Conservation (phyloP, 495 filamentous ascomycete genomes). For the Penicillium bovifimosum region DNA sequence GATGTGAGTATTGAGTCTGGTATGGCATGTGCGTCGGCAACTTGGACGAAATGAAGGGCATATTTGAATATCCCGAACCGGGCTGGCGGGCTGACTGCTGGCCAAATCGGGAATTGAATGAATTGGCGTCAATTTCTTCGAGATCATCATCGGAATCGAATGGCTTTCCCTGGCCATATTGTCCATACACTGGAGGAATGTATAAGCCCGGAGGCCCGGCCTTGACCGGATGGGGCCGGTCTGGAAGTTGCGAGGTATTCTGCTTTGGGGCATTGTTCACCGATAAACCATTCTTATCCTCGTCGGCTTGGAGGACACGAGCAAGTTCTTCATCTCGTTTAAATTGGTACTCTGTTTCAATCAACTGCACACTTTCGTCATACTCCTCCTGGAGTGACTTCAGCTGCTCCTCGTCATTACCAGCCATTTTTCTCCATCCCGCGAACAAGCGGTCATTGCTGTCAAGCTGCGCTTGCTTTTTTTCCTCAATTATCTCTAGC, state of each 20-base stretch:
- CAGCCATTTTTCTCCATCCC: neutral
- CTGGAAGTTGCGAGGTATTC: constrained; percentile 9
- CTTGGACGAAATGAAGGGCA: neutral
- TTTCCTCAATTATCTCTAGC: constrained; percentile 7
- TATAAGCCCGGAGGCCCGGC: neutral
- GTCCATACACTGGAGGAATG: neutral
- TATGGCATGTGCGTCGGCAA: neutral
- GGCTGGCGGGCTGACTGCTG: neutral
- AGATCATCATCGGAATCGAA: constrained; percentile 18
- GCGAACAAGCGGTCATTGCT: neutral
- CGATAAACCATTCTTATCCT: neutral
- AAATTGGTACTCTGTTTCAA: constrained; percentile 10
- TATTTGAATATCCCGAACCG: neutral
- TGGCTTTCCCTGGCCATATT: neutral
- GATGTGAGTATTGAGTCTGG: no score
- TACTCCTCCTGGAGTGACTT: constrained; percentile 30
- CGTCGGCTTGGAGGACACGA: constrained; percentile 31
- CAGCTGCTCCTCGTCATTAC: neutral
- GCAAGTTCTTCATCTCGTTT: constrained; percentile 46
- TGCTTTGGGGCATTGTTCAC: neutral
- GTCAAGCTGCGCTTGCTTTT: constrained; percentile 3
- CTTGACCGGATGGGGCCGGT: constrained; percentile 4
- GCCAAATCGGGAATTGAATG: constrained; percentile 12
- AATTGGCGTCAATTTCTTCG: constrained; percentile 16
- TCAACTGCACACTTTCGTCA: constrained; percentile 20